Conservation (phyloP, 2,329 filamentous ascomycete species). For the Drechslera avenae region DNA sequence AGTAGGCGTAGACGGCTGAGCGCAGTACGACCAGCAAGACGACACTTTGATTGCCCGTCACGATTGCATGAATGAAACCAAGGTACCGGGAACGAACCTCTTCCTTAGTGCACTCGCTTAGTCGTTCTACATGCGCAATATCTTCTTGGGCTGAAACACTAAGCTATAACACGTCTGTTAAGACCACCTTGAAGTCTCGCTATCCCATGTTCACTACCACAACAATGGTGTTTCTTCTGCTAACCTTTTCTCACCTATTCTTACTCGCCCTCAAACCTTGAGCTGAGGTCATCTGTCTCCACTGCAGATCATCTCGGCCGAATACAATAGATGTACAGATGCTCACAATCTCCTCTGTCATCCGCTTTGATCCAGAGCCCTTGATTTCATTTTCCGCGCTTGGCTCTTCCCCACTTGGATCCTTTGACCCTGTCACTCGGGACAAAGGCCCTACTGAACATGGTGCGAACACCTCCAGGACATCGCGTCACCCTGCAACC, state of each 20-base stretch:
- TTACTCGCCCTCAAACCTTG: slow-evolving; percentile 4
- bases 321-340: slow-evolving; percentile 11
- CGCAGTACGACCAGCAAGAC: slow-evolving; percentile 6
- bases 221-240: slow-evolving; percentile 8
- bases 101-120: slow-evolving; percentile 34
- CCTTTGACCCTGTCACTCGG: slow-evolving; percentile 16
- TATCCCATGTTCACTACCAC: slow-evolving; percentile 6
- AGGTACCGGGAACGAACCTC: slow-evolving; percentile 13
- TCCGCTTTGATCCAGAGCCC: slow-evolving; percentile 5
- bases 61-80: slow-evolving; percentile 16
- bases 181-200: slow-evolving; percentile 16
- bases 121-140: slow-evolving; percentile 35
- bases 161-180: slow-evolving; percentile 33
- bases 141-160: slow-evolving; percentile 41
- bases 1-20: slow-evolving; percentile 65
- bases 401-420: slow-evolving; percentile 14
- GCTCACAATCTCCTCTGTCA: slow-evolving; percentile 10
- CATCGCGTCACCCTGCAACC: slow-evolving; percentile 30
- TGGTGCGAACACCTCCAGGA: slow-evolving; percentile 32
- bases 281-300: background rate
- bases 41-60: slow-evolving; percentile 13
- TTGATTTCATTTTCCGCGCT: slow-evolving; percentile 15
- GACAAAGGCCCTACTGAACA: slow-evolving; percentile 21
- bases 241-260: slow-evolving; percentile 1
- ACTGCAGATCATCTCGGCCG: slow-evolving; percentile 6